Evolutionary conservation across 768 basidiomycete species (phyloP), one percentile per base, ranked within the genome.

Genomic region (Rhodotorula taiwanensis): DNA sequence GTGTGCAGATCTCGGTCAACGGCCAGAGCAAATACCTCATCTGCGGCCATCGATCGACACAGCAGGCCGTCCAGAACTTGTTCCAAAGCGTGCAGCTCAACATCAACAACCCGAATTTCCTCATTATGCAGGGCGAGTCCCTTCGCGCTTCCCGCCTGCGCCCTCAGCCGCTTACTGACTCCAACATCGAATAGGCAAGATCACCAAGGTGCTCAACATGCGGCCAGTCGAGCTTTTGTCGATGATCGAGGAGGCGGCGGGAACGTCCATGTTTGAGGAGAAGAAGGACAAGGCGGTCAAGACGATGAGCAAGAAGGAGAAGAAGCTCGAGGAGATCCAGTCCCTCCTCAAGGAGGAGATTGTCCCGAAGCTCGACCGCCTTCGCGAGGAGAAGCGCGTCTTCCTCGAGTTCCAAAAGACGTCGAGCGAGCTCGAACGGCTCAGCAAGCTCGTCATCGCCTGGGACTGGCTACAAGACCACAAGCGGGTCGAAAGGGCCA

Each of bases 171-270:
- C n/a, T n/a, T 28, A 27, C 30, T 21, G 13, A 11, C 28, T 33
- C 31, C 30, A n/a, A 14, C 23, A 0, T 13, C 27, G 18, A 14
- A 43, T 54, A 70, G 68, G 70, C 33, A 89, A 93, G 53, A 99
- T 99, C 74, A 99, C 95, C 16, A 99, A 98, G 79, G 93, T 88
- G 36, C 83, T 99, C 52, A 98, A 97, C 76, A 98, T 99, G 95
- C 86, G 89, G 30, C 93, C 95, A 0, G 87, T 88, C 79, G 95
- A 99, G 75, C 94, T 98, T 64, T 82, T 99, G 18, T 90, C 92
- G 2, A 94, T 99, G 88, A 89, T 98, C 5, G 95, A 98, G 76
- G 95, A 99, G 75, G 95, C 95, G 0, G 90, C 93, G 0, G 95
- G 95, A 10, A 99, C 95, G 33, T 86, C 91, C 31, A 98, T 98